These are phyloP conservation scores for Arabidopsis hybrid DNA, from an alignment of 441 rosid genomes.

Conservation along the genomic window DNA sequence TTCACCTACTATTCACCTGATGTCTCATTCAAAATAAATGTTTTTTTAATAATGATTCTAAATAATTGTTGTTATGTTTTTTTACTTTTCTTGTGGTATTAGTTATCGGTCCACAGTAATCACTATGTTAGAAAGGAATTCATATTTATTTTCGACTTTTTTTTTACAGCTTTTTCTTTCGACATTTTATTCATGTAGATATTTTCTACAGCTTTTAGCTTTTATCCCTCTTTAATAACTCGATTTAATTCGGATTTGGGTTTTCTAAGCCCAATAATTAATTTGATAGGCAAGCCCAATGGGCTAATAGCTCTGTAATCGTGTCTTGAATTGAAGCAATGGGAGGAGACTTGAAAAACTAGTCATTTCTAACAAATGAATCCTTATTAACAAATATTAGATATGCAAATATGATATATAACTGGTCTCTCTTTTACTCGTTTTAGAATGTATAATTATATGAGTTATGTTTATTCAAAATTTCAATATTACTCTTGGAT, in stretches of 20 bases:
- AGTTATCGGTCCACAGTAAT: not conserved
- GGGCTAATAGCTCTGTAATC: not conserved
- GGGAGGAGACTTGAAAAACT: not conserved
- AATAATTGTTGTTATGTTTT: not conserved
- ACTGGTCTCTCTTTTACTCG: not conserved
- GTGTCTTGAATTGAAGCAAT: not conserved
- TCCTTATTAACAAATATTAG: not conserved
- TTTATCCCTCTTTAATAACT: not conserved
- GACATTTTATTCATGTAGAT: not conserved
- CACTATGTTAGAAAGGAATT: not conserved
- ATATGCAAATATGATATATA: not conserved
- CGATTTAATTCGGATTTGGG: conserved; percentile 1
- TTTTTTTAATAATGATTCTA: not conserved
- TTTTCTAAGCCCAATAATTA: not conserved
- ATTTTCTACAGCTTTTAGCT: not conserved
- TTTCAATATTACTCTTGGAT: not conserved
- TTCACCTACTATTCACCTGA: conserved; percentile 37
- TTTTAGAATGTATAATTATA: not conserved
- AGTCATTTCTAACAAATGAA: not conserved
- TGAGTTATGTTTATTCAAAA: not conserved
- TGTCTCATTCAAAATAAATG: conserved; percentile 11
- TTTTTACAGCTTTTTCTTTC: not conserved
- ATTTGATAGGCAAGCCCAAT: conserved; percentile 16
- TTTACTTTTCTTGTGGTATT: not conserved
- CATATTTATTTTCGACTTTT: not conserved